Percentiles rank a stretch among this genome's conserved stretches.
phyloP scores from a whole-genome alignment of 495 filamentous ascomycete species.

The Cetradonia linearis region DNA sequence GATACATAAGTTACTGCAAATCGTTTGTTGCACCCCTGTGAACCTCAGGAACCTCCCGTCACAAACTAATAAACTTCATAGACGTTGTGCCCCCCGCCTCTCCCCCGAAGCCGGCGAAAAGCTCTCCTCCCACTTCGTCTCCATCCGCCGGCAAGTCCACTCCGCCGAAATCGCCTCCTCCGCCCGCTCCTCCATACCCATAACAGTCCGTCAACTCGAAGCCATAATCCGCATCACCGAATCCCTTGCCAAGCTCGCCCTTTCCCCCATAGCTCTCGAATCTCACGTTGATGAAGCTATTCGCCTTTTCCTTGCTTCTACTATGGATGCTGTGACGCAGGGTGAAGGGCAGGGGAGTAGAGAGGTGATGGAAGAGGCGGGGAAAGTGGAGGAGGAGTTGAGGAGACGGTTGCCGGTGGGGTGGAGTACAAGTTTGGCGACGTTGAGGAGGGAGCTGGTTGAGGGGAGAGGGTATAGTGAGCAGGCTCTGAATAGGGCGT shows the following conservation, averaged over 20 bases:
- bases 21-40: constrained; percentile 48
- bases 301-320: constrained; percentile 88
- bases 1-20: constrained; percentile 97
- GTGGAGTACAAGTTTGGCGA: constrained; percentile 84
- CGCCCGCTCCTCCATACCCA: constrained; percentile 82
- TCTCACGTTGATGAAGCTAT: constrained; percentile 96
- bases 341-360: constrained; percentile 56
- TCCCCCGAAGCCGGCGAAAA: constrained; percentile 91
- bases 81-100: constrained; percentile 85
- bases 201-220: constrained; percentile 94
- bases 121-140: constrained; percentile 93
- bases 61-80: constrained; percentile 37
- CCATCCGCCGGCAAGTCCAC: constrained; percentile 90
- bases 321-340: constrained; percentile 95
- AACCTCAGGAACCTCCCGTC: not conserved
- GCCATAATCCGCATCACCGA: constrained; percentile 96
- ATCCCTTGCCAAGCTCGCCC: constrained; percentile 80
- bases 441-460: constrained; percentile 79
- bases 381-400: constrained; percentile 85
- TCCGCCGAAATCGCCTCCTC: constrained; percentile 78
- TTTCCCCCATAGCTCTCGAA: constrained; percentile 78
- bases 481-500: constrained; percentile 68
- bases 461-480: constrained; percentile 81
- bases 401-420: constrained; percentile 82
- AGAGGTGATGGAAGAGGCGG: constrained; percentile 81